A percentile compares a stretch with the other conserved stretches of the same genome.
Evolutionary conservation across 768 basidiomycete species (phyloP).

Genomic region (Candolleomyces aberdarensis): DNA sequence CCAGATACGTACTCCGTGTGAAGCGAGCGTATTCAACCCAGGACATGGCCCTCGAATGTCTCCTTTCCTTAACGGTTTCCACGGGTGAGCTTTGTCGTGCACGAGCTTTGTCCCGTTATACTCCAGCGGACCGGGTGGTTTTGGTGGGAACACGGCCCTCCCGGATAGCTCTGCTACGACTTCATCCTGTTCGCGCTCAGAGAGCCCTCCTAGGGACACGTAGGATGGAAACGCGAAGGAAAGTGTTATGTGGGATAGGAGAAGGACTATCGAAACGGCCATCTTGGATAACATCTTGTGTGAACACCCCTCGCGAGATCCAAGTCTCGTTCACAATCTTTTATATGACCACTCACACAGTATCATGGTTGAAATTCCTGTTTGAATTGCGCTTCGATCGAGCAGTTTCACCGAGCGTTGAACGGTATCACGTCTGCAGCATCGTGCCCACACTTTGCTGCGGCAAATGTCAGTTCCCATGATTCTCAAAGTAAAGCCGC

Average conservation of each 20-base stretch:
- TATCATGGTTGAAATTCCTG: too few species aligned
- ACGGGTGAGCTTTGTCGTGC: slow-evolving; percentile 14
- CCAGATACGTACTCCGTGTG: slow-evolving; percentile 14
- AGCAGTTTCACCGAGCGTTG: too few species aligned
- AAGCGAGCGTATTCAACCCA: slow-evolving; percentile 19
- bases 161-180: background rate
- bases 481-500: too few species aligned
- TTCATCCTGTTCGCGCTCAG: slow-evolving; percentile 15
- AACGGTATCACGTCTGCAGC: too few species aligned
- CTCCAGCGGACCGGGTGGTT: slow-evolving; percentile 5
- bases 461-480: too few species aligned
- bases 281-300: too few species aligned
- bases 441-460: too few species aligned
- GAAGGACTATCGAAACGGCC: too few species aligned
- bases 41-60: slow-evolving; percentile 20
- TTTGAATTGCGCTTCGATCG: too few species aligned
- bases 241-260: background rate
- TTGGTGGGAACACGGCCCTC: background rate
- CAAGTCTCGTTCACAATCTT: too few species aligned
- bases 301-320: too few species aligned
- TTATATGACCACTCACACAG: too few species aligned
- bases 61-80: slow-evolving; percentile 4
- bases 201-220: slow-evolving; percentile 22
- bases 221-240: slow-evolving; percentile 20
- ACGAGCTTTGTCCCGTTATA: slow-evolving; percentile 14